A percentile compares a stretch with the other conserved stretches of the same genome.
These are phyloP conservation scores for Phytophthora cactorum DNA, from an alignment of 352 stramenopile species.

Conservation along the genomic window DNA sequence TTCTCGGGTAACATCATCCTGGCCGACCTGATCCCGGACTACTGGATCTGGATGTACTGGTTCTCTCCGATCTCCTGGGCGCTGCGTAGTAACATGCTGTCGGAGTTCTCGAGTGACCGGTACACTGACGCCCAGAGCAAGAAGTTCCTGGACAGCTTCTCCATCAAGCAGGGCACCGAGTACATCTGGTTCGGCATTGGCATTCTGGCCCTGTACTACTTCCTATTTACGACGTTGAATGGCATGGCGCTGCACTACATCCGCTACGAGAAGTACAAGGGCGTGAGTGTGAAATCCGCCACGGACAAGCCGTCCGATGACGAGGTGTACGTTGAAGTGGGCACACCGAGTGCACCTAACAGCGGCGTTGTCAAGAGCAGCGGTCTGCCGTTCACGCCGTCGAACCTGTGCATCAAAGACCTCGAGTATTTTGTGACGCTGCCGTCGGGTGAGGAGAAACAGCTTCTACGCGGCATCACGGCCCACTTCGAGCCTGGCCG, in stretches of 20 bases:
- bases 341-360: slow-evolving; percentile 17
- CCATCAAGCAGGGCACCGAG: slow-evolving; percentile 40
- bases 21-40: no score
- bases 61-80: slow-evolving; percentile 68
- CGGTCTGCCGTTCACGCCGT: slow-evolving; percentile 45
- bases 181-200: slow-evolving; percentile 60
- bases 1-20: no score
- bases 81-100: slow-evolving; percentile 56
- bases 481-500: slow-evolving; percentile 60
- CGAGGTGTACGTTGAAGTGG: slow-evolving; percentile 47
- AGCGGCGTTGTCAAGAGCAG: not conserved
- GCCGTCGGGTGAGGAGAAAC: slow-evolving; percentile 52
- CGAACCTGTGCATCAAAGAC: slow-evolving; percentile 53
- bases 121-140: slow-evolving; percentile 30
- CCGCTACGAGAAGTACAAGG: slow-evolving; percentile 55
- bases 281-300: slow-evolving; percentile 37
- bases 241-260: no score
- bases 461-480: slow-evolving; percentile 49
- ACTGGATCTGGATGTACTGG: slow-evolving; percentile 86
- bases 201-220: slow-evolving; percentile 52
- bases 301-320: slow-evolving; percentile 34
- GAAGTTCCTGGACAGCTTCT: slow-evolving; percentile 39
- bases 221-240: slow-evolving; percentile 63
- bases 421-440: slow-evolving; percentile 61
- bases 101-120: no score